A percentile compares a stretch with the other conserved stretches of the same genome.
Evolutionary conservation across 2,329 filamentous ascomycete genomes (phyloP).

Genomic region (Stachybotrys chartarum): DNA sequence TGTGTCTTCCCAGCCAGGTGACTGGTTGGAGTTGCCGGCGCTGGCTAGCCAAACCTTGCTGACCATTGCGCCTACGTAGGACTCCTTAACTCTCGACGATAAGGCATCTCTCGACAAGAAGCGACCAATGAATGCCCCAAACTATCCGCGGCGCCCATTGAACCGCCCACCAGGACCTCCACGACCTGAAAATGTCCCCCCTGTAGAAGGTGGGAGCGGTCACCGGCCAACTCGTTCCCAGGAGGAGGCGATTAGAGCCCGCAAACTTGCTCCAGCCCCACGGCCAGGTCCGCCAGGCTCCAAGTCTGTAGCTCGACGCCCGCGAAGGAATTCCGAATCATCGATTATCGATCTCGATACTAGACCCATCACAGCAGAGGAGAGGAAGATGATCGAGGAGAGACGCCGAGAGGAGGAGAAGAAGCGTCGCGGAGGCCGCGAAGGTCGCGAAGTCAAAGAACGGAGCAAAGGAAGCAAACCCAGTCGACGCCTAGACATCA

Average conservation of each 20-base stretch:
- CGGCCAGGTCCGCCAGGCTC: slow-evolving; percentile 22
- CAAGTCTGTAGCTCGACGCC: slow-evolving; percentile 36
- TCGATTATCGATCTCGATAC: slow-evolving; percentile 56
- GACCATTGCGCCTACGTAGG: slow-evolving; percentile 36
- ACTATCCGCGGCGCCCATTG: slow-evolving; percentile 28
- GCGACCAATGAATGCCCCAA: slow-evolving; percentile 23
- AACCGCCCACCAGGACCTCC: slow-evolving; percentile 14
- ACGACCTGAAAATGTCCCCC: slow-evolving; percentile 38
- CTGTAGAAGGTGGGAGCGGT: slow-evolving; percentile 25
- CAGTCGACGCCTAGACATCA: slow-evolving; percentile 66
- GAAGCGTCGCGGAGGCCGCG: slow-evolving; percentile 20
- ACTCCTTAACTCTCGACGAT: slow-evolving; percentile 61
- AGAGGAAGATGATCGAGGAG: slow-evolving; percentile 29
- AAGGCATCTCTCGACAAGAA: slow-evolving; percentile 30
- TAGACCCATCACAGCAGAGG: slow-evolving; percentile 52
- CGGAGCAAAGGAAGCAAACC: slow-evolving; percentile 41
- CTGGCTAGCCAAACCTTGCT: slow-evolving; percentile 3
- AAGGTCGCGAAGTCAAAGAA: slow-evolving; percentile 23
- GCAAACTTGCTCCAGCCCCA: slow-evolving; percentile 21
- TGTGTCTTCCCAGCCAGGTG: neutral
- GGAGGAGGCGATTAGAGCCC: slow-evolving; percentile 54
- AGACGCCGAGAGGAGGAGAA: slow-evolving; percentile 19
- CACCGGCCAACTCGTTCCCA: slow-evolving; percentile 61
- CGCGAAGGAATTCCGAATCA: slow-evolving; percentile 73
- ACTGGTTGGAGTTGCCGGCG: neutral